Percentiles rank a stretch among this genome's conserved stretches.
phyloP scores from a whole-genome alignment of 2,329 filamentous ascomycete species.

The Trichoderma lentiforme region DNA sequence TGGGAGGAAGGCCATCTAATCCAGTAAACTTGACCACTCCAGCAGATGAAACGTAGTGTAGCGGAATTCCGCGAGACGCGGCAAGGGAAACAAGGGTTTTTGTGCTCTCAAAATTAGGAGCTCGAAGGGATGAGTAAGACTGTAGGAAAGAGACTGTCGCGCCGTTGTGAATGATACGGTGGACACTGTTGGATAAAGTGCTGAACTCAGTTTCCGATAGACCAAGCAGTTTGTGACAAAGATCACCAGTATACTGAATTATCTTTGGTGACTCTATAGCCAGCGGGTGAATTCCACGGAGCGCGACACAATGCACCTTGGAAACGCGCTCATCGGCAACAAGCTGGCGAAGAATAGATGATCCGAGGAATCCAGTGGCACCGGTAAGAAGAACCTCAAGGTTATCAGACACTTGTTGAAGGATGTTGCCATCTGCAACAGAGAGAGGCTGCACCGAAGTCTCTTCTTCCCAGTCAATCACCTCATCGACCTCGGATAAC shows the following conservation, averaged over 20 bases:
- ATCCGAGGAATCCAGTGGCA: conserved; percentile 41
- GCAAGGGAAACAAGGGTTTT: conserved; percentile 28
- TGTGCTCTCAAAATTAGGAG: conserved; percentile 19
- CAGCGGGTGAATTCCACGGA: conserved; percentile 25
- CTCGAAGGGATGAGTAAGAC: background rate
- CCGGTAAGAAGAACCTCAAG: conserved; percentile 32
- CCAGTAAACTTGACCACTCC: conserved; percentile 23
- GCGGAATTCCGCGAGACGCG: conserved; percentile 24
- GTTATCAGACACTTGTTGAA: background rate
- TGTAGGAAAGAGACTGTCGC: background rate
- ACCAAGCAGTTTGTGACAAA: background rate
- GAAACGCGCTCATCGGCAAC: conserved; percentile 29
- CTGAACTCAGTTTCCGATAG: background rate
- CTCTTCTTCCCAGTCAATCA: background rate
- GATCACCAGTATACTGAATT: background rate
- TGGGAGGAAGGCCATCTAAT: background rate
- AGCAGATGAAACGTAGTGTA: conserved; percentile 36
- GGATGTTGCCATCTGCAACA: background rate
- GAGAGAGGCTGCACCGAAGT: background rate
- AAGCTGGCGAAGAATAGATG: conserved; percentile 37
- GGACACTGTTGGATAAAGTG: background rate
- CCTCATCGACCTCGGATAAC: conserved; percentile 18
- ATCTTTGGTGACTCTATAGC: background rate
- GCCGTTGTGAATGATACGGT: background rate
- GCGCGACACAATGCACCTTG: conserved; percentile 44